Evolutionary conservation across 768 basidiomycete genomes (phyloP).

Genomic region (Boletellus emodensis): DNA sequence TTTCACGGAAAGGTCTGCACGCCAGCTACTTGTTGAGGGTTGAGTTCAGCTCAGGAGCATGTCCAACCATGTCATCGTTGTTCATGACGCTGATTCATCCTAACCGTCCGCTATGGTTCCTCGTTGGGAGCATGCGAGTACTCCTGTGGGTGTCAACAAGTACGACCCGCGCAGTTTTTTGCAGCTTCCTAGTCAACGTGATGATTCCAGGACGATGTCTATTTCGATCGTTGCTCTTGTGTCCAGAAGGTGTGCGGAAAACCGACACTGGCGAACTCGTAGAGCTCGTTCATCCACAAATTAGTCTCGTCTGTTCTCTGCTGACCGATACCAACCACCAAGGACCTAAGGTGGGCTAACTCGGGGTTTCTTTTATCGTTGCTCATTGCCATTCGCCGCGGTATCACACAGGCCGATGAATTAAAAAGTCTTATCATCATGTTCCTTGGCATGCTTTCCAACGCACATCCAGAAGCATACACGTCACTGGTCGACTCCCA

Average conservation of each 20-base stretch:
- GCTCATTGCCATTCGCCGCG: neutral
- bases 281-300: slow-evolving; percentile 35
- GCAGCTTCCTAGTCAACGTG: slow-evolving; percentile 4
- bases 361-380: neutral
- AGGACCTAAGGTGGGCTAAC: slow-evolving; percentile 38
- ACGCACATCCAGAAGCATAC: slow-evolving; percentile 37
- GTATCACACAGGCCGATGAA: slow-evolving; percentile 33
- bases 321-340: slow-evolving; percentile 41
- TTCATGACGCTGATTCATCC: slow-evolving; percentile 47
- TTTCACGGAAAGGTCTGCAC: neutral
- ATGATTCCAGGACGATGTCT: slow-evolving; percentile 39
- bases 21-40: neutral
- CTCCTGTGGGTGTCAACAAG: slow-evolving; percentile 52
- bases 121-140: slow-evolving; percentile 46
- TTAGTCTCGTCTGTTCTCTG: slow-evolving; percentile 47
- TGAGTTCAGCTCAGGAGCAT: slow-evolving; percentile 33
- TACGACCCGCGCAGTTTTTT: slow-evolving; percentile 9
- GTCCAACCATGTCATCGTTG: slow-evolving; percentile 39
- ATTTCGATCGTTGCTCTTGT: slow-evolving; percentile 41
- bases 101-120: slow-evolving; percentile 49
- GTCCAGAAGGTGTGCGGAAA: slow-evolving; percentile 25
- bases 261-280: slow-evolving; percentile 16
- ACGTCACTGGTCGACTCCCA: slow-evolving; percentile 43
- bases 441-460: slow-evolving; percentile 39
- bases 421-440: slow-evolving; percentile 37